These are phyloP conservation scores for Agroathelia rolfsii DNA, from an alignment of 1,284 basidiomycete species.

Conservation along the genomic window DNA sequence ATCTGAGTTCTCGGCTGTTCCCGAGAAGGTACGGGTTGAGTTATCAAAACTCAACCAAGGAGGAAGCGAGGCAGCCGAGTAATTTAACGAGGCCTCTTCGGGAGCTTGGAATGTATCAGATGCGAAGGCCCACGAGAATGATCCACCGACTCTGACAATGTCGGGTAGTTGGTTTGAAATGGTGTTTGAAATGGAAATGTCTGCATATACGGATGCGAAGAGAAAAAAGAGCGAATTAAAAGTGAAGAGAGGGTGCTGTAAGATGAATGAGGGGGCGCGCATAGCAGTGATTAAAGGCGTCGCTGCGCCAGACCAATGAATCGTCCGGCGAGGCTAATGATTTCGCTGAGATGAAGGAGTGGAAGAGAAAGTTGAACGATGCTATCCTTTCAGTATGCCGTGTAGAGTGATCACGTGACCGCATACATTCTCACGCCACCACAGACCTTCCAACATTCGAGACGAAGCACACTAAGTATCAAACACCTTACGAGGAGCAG, in stretches of 20 bases:
- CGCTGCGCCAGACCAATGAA: no score
- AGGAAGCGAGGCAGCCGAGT: constrained; percentile 43
- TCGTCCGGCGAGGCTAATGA: no score
- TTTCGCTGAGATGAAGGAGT: no score
- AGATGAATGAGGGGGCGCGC: constrained; percentile 24
- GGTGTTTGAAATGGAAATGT: constrained; percentile 38
- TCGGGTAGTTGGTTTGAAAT: constrained; percentile 51
- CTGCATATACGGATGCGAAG: constrained; percentile 27
- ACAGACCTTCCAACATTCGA: no score
- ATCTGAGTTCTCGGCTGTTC: constrained; percentile 46
- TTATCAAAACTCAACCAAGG: constrained; percentile 60
- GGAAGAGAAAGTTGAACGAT: no score
- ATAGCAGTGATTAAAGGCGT: no score
- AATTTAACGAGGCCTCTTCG: constrained; percentile 29
- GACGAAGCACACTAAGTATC: no score
- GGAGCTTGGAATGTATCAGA: constrained; percentile 47
- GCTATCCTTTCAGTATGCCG: no score
- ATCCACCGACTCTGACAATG: constrained; percentile 47
- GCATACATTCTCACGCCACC: no score
- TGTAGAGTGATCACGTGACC: no score
- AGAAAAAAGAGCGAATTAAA: constrained; percentile 51
- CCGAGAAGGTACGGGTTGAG: constrained; percentile 37
- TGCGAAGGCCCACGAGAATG: constrained; percentile 59
- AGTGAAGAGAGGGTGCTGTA: no score
- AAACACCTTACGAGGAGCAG: no score